Conservation (phyloP, 1,284 basidiomycete genomes). For the Xanthoconium separans region DNA sequence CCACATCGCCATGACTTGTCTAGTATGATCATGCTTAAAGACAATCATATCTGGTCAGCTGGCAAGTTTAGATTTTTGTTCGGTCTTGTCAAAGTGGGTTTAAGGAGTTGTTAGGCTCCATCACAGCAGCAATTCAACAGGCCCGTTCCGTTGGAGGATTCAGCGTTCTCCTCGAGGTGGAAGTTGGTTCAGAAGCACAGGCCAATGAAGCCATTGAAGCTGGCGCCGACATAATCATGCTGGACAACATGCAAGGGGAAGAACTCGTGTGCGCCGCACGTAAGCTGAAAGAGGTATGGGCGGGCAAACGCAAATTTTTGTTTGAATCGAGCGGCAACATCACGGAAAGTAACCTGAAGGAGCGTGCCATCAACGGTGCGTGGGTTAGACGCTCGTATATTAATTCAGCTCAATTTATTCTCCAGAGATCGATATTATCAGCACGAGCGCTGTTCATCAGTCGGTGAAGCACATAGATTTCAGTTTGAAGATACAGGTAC, state of each 20-base stretch:
- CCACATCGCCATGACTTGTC: slow-evolving; percentile 95
- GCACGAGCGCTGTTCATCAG: slow-evolving; percentile 91
- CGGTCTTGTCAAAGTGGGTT: background rate
- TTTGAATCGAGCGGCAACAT: slow-evolving; percentile 94
- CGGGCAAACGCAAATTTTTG: slow-evolving; percentile 77
- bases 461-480: slow-evolving; percentile 92
- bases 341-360: slow-evolving; percentile 78
- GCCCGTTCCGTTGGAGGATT: slow-evolving; percentile 93
- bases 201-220: slow-evolving; percentile 95
- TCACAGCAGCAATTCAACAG: slow-evolving; percentile 82
- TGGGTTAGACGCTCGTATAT: slow-evolving; percentile 3
- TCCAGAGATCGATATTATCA: slow-evolving; percentile 91
- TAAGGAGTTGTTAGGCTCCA: slow-evolving; percentile 64
- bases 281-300: slow-evolving; percentile 75
- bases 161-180: slow-evolving; percentile 90
- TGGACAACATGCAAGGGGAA: slow-evolving; percentile 90
- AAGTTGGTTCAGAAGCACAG: slow-evolving; percentile 86
- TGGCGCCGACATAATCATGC: slow-evolving; percentile 97
- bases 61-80: slow-evolving; percentile 45
- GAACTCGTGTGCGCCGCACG: slow-evolving; percentile 69
- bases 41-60: slow-evolving; percentile 98
- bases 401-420: slow-evolving; percentile 4
- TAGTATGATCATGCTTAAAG: slow-evolving; percentile 99
- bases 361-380: slow-evolving; percentile 74
- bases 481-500: slow-evolving; percentile 86